Evolutionary conservation across 73 alveolate genomes (phyloP).

Genomic region (Paramecium tetraurelia): DNA sequence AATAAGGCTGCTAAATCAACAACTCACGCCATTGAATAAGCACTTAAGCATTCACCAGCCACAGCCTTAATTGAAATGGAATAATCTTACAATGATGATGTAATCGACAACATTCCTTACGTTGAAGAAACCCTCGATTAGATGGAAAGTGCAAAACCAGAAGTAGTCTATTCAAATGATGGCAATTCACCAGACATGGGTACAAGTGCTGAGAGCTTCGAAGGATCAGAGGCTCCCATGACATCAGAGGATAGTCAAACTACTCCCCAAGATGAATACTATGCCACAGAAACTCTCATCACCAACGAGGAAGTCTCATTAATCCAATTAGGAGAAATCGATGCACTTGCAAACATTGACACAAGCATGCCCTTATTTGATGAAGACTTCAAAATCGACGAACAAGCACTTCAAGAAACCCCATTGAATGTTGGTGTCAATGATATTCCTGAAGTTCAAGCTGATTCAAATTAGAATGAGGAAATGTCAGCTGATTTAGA

Average conservation of each 20-base stretch:
- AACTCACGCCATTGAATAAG: neutral
- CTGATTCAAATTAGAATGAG: neutral
- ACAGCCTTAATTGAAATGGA: neutral
- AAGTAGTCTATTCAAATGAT: neutral
- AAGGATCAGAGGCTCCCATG: neutral
- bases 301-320: neutral
- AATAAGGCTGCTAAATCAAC: neutral
- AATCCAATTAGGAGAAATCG: neutral
- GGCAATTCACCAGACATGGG: conserved; percentile 41
- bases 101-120: neutral
- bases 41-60: neutral
- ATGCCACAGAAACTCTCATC: neutral
- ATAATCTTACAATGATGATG: neutral
- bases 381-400: neutral
- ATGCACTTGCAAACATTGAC: neutral
- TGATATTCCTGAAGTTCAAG: neutral
- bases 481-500: neutral
- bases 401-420: neutral
- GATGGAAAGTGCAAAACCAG: neutral
- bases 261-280: neutral
- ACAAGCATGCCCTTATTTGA: conserved; percentile 18
- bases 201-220: neutral
- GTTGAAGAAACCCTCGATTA: conserved; percentile 18
- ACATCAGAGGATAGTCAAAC: neutral
- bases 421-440: neutral